phyloP scores from a whole-genome alignment of 345 rosid species.

The Citrus hindsii region DNA sequence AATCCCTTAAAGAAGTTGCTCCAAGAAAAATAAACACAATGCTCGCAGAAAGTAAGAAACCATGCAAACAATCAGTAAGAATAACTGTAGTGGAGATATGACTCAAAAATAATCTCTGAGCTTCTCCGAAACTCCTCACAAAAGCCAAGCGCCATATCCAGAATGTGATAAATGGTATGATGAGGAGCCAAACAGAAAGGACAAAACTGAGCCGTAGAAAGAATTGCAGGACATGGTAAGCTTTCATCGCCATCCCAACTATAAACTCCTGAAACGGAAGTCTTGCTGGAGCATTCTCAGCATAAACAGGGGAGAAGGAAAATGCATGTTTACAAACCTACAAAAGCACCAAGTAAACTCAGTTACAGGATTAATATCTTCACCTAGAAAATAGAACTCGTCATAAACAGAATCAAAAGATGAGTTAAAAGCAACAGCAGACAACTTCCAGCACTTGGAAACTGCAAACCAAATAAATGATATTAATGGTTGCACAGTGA shows the following conservation, averaged over 20 bases:
- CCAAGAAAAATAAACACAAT: slow-evolving; percentile 96
- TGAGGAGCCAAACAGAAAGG: slow-evolving; percentile 94
- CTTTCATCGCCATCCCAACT: slow-evolving; percentile 94
- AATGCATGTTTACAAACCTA: slow-evolving; percentile 98
- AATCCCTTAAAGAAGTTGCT: slow-evolving; percentile 94
- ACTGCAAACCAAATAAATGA: neutral
- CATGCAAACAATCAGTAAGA: slow-evolving; percentile 97
- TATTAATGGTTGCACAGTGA: neutral
- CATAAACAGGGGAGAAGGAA: slow-evolving; percentile 96
- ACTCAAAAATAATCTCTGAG: slow-evolving; percentile 87
- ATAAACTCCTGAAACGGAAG: slow-evolving; percentile 99
- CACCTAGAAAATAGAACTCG: neutral
- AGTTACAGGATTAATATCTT: neutral
- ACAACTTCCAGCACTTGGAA: neutral
- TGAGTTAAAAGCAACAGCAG: neutral
- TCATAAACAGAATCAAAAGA: neutral
- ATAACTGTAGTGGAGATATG: slow-evolving; percentile 78
- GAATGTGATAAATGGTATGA: slow-evolving; percentile 89
- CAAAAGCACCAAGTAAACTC: slow-evolving; percentile 5
- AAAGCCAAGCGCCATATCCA: slow-evolving; percentile 98
- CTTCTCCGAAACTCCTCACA: slow-evolving; percentile 91
- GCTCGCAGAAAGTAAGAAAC: slow-evolving; percentile 96
- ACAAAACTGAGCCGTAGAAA: slow-evolving; percentile 89
- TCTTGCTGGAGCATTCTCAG: slow-evolving; percentile 93
- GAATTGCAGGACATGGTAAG: slow-evolving; percentile 90